phyloP scores from a whole-genome alignment of 2,329 filamentous ascomycete species.

The Fusarium temperatum region DNA sequence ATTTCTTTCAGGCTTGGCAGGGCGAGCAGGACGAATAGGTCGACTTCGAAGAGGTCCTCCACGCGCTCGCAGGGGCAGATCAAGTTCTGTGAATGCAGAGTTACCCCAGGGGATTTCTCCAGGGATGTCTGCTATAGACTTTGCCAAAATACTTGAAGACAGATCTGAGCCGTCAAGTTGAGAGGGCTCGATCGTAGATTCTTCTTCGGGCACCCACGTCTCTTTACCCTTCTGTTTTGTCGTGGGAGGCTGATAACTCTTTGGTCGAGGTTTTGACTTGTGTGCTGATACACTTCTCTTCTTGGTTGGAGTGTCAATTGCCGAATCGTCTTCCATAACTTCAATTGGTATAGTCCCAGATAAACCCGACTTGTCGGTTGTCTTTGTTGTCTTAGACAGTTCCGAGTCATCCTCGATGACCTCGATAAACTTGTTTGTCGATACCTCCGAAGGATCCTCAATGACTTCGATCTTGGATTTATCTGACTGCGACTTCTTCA shows the following conservation, averaged over 20 bases:
- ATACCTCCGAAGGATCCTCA: conserved; percentile 23
- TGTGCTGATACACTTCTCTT: conserved; percentile 41
- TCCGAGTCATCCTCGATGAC: conserved; percentile 30
- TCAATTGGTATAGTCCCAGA: conserved; percentile 35
- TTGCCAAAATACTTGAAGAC: conserved; percentile 53
- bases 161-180: conserved; percentile 45
- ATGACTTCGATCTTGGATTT: conserved; percentile 16
- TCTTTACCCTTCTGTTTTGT: conserved; percentile 41
- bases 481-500: conserved; percentile 32
- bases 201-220: conserved; percentile 45
- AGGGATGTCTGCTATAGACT: conserved; percentile 64
- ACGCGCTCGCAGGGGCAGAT: conserved; percentile 57
- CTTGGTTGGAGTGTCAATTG: conserved; percentile 53
- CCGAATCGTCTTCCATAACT: conserved; percentile 50
- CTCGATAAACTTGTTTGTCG: conserved; percentile 18
- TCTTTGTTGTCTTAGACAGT: conserved; percentile 30
- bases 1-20: conserved; percentile 59
- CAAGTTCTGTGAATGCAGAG: conserved; percentile 73
- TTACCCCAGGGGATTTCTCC: conserved; percentile 70
- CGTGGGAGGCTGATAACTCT: conserved; percentile 31
- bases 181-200: conserved; percentile 39
- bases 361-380: conserved; percentile 1
- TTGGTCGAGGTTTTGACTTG: conserved; percentile 41
- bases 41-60: conserved; percentile 56
- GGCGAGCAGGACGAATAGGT: conserved; percentile 45